Base-by-base conservation (phyloP, 768 basidiomycete species). In the Mycena sanguinolenta region DNA sequence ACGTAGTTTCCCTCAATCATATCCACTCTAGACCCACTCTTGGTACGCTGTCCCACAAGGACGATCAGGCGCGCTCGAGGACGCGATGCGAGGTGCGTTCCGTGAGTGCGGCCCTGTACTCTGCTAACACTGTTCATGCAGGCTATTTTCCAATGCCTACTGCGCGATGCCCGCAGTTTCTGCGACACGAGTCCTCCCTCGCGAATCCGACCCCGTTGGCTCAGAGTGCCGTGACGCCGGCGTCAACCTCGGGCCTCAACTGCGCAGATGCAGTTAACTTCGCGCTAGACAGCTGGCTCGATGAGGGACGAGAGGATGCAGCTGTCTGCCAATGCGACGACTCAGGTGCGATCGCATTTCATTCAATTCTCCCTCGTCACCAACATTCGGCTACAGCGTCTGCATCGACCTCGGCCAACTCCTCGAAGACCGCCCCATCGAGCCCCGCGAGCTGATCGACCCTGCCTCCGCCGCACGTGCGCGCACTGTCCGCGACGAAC, bases 31-130 rank as follows among this genome's bases (percentile, higher is more conserved):
- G 98, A n/a, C 0, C 96, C 97, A 0, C 96, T 93, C 93, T 76
- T 99, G 98, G 98, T 99, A 99, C 79, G 92, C 96, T 3, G 86
- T 99, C n/a, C 98, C 98, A 4, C 97, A 98, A 79, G 92, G 87
- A 19, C 88, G 95, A 67, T 90, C 96, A 0, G 81, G 83, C 17
- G 90, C 91, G 16, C 87, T 99, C n/a, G 98, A 99, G 79, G 87
- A 91, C 46, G 91, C 91, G 4, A 96, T 99, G n/a, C n/a, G n/a
- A n/a, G n/a, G 96, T 96, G 64, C 64, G 85, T 78, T 23, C 27
- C 12, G 38, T 58, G 30, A 16, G 21, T 23, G 23, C 13, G 64
- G 28, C 21, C 39, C 70, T 23, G 21, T 23, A 7, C 36, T 23
- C 9, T 2, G 17, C 10, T 57, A 36, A 55, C 72, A 42, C 75